Percentiles rank a stretch among this genome's conserved stretches.
Evolutionary conservation across 768 basidiomycete species (phyloP).

Genomic region (Lactarius pseudohatsudake): DNA sequence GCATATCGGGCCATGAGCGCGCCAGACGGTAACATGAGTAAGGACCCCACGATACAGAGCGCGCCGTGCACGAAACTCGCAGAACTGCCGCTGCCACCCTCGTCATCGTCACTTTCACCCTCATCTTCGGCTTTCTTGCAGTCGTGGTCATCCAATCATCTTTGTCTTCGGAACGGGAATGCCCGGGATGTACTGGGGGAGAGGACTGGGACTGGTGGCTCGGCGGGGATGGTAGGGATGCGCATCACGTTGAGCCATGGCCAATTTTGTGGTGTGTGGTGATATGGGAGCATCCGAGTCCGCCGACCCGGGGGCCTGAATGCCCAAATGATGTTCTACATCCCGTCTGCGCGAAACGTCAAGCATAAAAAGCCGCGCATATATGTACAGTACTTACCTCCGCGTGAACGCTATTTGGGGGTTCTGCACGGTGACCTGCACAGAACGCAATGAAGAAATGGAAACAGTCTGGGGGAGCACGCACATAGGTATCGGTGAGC

Average conservation of each 20-base stretch:
- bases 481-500: slow-evolving; percentile 38
- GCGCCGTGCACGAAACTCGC: slow-evolving; percentile 54
- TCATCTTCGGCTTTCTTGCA: not conserved
- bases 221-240: not conserved
- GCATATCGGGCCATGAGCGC: no score
- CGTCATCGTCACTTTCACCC: no score
- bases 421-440: not conserved
- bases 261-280: slow-evolving; percentile 48
- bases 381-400: no score
- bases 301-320: slow-evolving; percentile 32
- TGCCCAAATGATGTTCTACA: no score
- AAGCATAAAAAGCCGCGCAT: no score
- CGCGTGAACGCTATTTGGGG: slow-evolving; percentile 22
- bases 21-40: slow-evolving; percentile 35
- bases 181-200: not conserved
- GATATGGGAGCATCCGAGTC: slow-evolving; percentile 46
- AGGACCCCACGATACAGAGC: slow-evolving; percentile 51
- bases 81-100: not conserved
- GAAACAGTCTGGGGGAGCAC: not conserved
- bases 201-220: not conserved
- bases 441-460: not conserved
- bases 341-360: slow-evolving; percentile 33
- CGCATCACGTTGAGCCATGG: slow-evolving; percentile 34
- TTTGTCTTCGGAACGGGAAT: not conserved
- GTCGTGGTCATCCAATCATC: not conserved